phyloP scores from a whole-genome alignment of 331 rosid species.

The Malus hybrid region DNA sequence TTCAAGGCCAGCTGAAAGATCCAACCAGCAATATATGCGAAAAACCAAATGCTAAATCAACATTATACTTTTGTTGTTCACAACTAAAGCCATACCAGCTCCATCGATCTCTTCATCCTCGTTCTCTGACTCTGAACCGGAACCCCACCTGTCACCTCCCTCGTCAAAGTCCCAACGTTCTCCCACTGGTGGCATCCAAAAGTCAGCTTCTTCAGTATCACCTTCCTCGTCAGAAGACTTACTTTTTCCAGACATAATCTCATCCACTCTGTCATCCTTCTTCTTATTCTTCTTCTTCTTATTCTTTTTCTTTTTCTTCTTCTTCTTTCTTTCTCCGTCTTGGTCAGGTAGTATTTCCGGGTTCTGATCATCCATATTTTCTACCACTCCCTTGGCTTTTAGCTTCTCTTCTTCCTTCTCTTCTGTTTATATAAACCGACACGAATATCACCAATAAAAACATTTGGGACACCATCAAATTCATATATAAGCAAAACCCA shows the following conservation, averaged over 20 bases:
- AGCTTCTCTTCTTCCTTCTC: constrained; percentile 51
- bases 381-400: constrained; percentile 29
- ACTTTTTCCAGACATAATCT: constrained; percentile 36
- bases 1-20: not conserved
- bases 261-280: constrained; percentile 33
- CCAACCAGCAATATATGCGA: not conserved
- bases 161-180: constrained; percentile 84
- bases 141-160: constrained; percentile 78
- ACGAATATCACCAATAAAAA: not conserved
- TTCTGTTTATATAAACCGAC: constrained; percentile 34
- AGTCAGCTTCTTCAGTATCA: constrained; percentile 52
- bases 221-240: constrained; percentile 35
- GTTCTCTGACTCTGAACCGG: constrained; percentile 50
- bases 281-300: constrained; percentile 16
- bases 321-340: constrained; percentile 18
- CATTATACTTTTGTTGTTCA: not conserved
- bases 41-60: not conserved
- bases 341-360: constrained; percentile 14
- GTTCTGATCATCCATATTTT: constrained; percentile 25
- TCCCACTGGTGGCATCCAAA: constrained; percentile 85
- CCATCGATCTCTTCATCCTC: constrained; percentile 41
- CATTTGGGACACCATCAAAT: not conserved
- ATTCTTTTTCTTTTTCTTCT: not conserved
- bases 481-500: too few relatives aligned
- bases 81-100: constrained; percentile 31